Evolutionary conservation across 352 stramenopile genomes (phyloP), one percentile per base, ranked within the genome.

Genomic region (Saprolegnia parasitica): DNA sequence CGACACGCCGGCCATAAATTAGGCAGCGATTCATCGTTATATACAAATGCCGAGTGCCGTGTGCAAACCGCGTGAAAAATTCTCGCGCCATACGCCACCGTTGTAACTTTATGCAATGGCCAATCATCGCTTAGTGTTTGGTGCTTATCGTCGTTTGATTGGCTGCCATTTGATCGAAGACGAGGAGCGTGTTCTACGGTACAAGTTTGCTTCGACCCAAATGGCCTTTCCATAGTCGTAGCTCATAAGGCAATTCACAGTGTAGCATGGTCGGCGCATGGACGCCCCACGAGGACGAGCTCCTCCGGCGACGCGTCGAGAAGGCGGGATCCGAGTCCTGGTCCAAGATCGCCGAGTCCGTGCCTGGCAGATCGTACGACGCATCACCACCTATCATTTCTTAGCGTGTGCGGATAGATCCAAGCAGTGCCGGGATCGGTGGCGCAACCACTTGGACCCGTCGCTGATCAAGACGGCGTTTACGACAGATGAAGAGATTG

Each of bases 361-460:
- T 70, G 5, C 46, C 63, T 11, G 63, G 63, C 1, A 16, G 63
- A 60, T 61, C 63, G 63, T 70, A 70, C 46, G 63, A 39, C 18
- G 2, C 40, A 18, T 37, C 15, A 2, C 1, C 39, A 6, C 4
- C 56, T 60, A 47, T 42, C 37, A 23, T 47, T 15, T 56, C 50
- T 37, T 6, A 37, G 6, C 15, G 11, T 42, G 16, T 40, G 4
- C 3, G 3, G 29, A 29, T 49, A 70, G 63, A 49, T 61, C 63
- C 20, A 70, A 70, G 37, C 63, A 70, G 18, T 70, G 63, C 54
- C 63, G 63, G 6, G 63, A 70, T 20, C 63, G 63, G 39, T 70
- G 63, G 63, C 42, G 63, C 15, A 70, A 70, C 47, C 63, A 70
- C 37, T 40, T 70, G 21, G 63, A 52, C 15, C 63, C 63, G 29